Conservation (phyloP, 768 basidiomycete genomes). For the Auricularia sp. region DNA sequence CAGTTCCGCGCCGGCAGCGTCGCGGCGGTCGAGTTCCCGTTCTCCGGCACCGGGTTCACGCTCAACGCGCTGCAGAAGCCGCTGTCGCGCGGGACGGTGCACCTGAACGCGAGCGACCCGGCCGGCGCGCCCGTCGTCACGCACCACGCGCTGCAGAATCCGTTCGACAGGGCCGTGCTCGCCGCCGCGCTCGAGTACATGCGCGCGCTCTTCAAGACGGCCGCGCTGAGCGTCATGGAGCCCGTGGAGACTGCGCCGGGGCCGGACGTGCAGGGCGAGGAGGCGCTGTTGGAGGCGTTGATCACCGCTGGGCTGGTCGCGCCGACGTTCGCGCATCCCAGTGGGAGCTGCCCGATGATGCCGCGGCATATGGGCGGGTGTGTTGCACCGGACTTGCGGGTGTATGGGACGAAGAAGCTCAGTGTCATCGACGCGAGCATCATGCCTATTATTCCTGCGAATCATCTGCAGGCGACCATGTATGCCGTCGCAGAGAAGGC, state of each 20-base stretch:
- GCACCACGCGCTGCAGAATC: background rate
- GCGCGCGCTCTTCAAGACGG: background rate
- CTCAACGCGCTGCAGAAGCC: slow-evolving; percentile 1
- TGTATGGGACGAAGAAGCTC: slow-evolving; percentile 1
- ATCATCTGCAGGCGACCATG: slow-evolving; percentile 11
- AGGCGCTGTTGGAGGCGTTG: slow-evolving; percentile 11
- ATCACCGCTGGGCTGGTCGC: slow-evolving; percentile 7
- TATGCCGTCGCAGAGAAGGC: slow-evolving; percentile 18
- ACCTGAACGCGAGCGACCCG: background rate
- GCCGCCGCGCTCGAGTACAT: background rate
- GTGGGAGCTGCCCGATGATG: background rate
- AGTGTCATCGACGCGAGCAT: background rate
- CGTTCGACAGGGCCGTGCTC: background rate
- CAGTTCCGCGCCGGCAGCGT: background rate
- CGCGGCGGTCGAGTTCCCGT: background rate
- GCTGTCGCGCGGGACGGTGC: slow-evolving; percentile 4
- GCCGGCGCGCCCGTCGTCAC: too few species aligned
- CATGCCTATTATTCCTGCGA: slow-evolving; percentile 14
- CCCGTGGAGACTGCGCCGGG: slow-evolving; percentile 1
- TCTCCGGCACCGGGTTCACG: background rate
- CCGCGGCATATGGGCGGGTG: background rate
- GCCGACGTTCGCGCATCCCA: background rate
- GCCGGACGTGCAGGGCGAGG: slow-evolving; percentile 7
- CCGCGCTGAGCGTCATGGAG: background rate
- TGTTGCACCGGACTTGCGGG: slow-evolving; percentile 1